Evolutionary conservation across 2,329 filamentous ascomycete genomes (phyloP), one percentile per base, ranked within the genome.

Genomic region (Penicillium frequentans): DNA sequence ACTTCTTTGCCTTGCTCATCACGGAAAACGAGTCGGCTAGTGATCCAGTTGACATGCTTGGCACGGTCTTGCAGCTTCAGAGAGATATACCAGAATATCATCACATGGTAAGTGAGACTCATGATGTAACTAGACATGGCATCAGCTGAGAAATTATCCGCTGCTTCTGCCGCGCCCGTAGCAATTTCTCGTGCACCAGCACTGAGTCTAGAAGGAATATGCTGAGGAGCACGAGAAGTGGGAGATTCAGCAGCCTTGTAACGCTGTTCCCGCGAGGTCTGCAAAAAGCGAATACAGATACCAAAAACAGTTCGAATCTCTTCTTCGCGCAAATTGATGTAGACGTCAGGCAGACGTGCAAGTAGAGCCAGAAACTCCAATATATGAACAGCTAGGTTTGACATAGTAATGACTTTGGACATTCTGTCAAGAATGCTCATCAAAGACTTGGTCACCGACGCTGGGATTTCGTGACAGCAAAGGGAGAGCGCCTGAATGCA

Each of bases 81-180:
- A 1, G 92, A 90, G 64, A 99, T 82, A 71, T 98, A 99, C 95
- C 95, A 99, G 71, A 96, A 97, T 1, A 92, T 89, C 63, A 99
- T 93, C 65, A 96, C 91, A 71, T 98, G 93, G 71, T 96, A 96
- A 9, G 93, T 93, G 52, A 98, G 80, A 1, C 92, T 90, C 73
- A 96, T 95, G 26, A 99, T 91, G 71, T 99, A 99, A 73, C 95
- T 90, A 5, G 93, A 92, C 49, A 96, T 81, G 63, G 95, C 91
- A 59, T 95, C 90, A 8, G 87, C 81, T 60, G 79, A 68, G 54
- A 78, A 76, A 52, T 62, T 70, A 55, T 74, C 76, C 57, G 70
- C 47, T 16, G 63, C 62, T 21, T 74, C 42, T 47, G 33, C 37
- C 27, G 24, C 35, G 6, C 33, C 27, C 8, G 27, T 29, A 23